phyloP scores from a whole-genome alignment of 768 basidiomycete genomes.

The Cystofilobasidium capitatum region DNA sequence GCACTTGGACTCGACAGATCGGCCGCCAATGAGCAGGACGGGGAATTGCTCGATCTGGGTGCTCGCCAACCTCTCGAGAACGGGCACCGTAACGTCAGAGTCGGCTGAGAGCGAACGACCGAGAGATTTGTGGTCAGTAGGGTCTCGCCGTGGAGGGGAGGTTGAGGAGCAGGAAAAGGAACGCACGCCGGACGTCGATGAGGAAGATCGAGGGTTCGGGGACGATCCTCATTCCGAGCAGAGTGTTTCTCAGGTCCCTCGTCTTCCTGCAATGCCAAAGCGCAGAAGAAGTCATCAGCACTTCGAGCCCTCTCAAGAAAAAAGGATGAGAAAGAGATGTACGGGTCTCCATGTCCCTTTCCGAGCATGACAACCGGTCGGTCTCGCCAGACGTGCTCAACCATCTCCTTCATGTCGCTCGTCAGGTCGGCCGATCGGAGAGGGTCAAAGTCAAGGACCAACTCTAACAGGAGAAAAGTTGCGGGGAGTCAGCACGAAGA shows the following conservation, averaged over 20 bases:
- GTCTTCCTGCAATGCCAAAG: background rate
- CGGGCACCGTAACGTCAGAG: slow-evolving; percentile 7
- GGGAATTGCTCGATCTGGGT: slow-evolving; percentile 1
- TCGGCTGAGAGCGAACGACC: background rate
- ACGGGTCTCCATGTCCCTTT: slow-evolving; percentile 16
- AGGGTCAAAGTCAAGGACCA: slow-evolving; percentile 16
- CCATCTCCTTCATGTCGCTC: slow-evolving; percentile 3
- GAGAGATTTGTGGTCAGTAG: background rate
- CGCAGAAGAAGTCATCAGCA: background rate
- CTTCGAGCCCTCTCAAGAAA: background rate
- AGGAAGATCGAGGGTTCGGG: slow-evolving; percentile 8
- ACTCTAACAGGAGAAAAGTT: background rate
- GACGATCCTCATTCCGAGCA: background rate
- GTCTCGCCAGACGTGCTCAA: slow-evolving; percentile 1
- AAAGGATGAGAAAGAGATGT: background rate
- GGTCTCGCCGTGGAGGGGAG: background rate
- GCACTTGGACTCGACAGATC: background rate
- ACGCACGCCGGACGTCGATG: slow-evolving; percentile 9
- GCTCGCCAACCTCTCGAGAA: background rate
- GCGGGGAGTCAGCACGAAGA: background rate
- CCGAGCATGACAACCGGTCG: slow-evolving; percentile 3
- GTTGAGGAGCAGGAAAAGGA: background rate
- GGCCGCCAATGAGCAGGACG: slow-evolving; percentile 10
- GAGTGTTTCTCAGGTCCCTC: background rate
- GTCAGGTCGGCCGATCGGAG: background rate